Percentiles rank a stretch among this genome's conserved stretches.
Evolutionary conservation across 2,329 filamentous ascomycete genomes (phyloP).

Genomic region (Diplodia corticola): DNA sequence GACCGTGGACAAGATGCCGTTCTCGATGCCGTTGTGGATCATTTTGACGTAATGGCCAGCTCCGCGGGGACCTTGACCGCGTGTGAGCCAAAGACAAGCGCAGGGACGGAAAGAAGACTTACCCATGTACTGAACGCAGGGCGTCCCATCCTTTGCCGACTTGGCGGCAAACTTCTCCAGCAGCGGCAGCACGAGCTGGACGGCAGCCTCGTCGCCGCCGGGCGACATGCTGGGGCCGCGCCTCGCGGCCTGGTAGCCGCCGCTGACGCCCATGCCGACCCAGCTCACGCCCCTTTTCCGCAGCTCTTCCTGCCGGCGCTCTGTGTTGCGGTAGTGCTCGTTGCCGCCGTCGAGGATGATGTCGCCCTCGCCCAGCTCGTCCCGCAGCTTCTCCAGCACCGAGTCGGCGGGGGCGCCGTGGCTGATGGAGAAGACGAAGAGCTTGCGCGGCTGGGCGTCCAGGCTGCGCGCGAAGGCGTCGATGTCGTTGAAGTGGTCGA

Average conservation of each 20-base stretch:
- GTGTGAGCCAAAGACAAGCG: neutral
- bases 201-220: slow-evolving; percentile 50
- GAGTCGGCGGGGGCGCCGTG: slow-evolving; percentile 34
- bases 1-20: slow-evolving; percentile 59
- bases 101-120: neutral
- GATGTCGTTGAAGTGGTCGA: slow-evolving; percentile 40
- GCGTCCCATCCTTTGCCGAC: slow-evolving; percentile 47
- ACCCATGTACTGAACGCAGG: slow-evolving; percentile 56
- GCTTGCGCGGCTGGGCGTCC: slow-evolving; percentile 34
- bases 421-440: slow-evolving; percentile 49
- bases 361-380: slow-evolving; percentile 52
- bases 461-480: slow-evolving; percentile 42
- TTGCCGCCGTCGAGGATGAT: slow-evolving; percentile 61
- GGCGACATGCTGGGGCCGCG: slow-evolving; percentile 59
- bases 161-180: slow-evolving; percentile 56
- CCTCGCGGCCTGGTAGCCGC: slow-evolving; percentile 51
- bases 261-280: slow-evolving; percentile 60
- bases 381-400: slow-evolving; percentile 35
- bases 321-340: slow-evolving; percentile 57
- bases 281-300: slow-evolving; percentile 53
- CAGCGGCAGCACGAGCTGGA: slow-evolving; percentile 55
- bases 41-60: slow-evolving; percentile 64
- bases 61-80: slow-evolving; percentile 43
- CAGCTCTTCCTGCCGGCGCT: slow-evolving; percentile 54
- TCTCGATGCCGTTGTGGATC: slow-evolving; percentile 64